Conservation (phyloP, 2,329 filamentous ascomycete genomes). For the Colletotrichum sp. region DNA sequence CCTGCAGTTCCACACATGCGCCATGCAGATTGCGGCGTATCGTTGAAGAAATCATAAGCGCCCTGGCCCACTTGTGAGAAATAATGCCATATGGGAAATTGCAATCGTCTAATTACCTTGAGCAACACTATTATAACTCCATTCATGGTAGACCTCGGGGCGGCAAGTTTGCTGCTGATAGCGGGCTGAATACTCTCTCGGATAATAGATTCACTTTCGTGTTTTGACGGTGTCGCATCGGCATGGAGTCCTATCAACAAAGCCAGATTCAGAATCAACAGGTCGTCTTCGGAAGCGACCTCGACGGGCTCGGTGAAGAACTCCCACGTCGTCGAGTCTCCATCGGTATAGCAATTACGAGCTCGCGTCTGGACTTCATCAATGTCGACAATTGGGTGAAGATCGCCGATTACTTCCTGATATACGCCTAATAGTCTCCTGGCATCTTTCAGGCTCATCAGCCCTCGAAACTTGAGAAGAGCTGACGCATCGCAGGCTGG, state of each 20-base stretch:
- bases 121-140: not conserved
- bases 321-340: not conserved
- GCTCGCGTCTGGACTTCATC: not conserved
- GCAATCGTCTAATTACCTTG: not conserved
- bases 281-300: slow-evolving; percentile 1
- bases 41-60: slow-evolving; percentile 29
- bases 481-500: not conserved
- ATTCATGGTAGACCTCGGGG: not conserved
- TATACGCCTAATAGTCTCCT: not conserved
- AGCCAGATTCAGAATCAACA: slow-evolving; percentile 15
- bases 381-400: not conserved
- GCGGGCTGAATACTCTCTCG: not conserved
- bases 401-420: not conserved
- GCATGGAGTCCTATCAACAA: slow-evolving; percentile 16
- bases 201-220: not conserved
- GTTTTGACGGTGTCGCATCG: not conserved
- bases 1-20: slow-evolving; percentile 31
- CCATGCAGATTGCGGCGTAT: slow-evolving; percentile 26
- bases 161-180: not conserved
- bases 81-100: not conserved
- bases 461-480: not conserved
- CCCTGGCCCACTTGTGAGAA: not conserved
- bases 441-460: not conserved
- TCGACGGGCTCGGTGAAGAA: not conserved
- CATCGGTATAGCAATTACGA: not conserved